A percentile compares a stretch with the other conserved stretches of the same genome.
These are phyloP conservation scores for Cerrena zonata DNA, from an alignment of 1,284 basidiomycete genomes.

Conservation along the genomic window DNA sequence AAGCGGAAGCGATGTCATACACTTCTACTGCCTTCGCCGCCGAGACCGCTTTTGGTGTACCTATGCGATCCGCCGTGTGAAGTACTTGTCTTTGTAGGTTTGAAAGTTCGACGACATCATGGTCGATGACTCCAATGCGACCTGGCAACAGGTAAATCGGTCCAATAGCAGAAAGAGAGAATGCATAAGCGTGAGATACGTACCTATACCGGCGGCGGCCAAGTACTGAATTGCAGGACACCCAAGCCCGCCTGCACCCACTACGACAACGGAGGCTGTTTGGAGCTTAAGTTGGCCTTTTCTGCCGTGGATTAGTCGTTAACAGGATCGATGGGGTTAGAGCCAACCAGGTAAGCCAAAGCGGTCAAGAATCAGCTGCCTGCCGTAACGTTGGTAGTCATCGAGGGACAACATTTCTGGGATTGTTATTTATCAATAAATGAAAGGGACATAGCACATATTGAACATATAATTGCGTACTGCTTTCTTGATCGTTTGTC, in stretches of 20 bases:
- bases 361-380: constrained; percentile 93
- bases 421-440: no score
- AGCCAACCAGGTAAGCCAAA: constrained; percentile 75
- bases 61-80: constrained; percentile 78
- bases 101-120: constrained; percentile 84
- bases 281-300: constrained; percentile 82
- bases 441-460: no score
- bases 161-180: background rate
- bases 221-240: constrained; percentile 95
- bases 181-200: constrained; percentile 18
- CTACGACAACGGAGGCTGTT: constrained; percentile 72
- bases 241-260: constrained; percentile 94
- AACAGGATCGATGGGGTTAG: no score
- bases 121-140: constrained; percentile 82
- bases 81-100: constrained; percentile 94
- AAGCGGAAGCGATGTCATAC: constrained; percentile 1
- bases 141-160: constrained; percentile 38
- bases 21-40: constrained; percentile 62
- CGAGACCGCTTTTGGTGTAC: constrained; percentile 78
- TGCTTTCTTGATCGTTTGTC: no score
- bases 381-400: constrained; percentile 88
- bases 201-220: constrained; percentile 86
- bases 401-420: constrained; percentile 40
- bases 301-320: constrained; percentile 1
- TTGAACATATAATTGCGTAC: no score